A percentile compares a stretch with the other conserved stretches of the same genome.
Evolutionary conservation across 805 yeast genomes (phyloP).

Genomic region (Millerozyma acaciae): DNA sequence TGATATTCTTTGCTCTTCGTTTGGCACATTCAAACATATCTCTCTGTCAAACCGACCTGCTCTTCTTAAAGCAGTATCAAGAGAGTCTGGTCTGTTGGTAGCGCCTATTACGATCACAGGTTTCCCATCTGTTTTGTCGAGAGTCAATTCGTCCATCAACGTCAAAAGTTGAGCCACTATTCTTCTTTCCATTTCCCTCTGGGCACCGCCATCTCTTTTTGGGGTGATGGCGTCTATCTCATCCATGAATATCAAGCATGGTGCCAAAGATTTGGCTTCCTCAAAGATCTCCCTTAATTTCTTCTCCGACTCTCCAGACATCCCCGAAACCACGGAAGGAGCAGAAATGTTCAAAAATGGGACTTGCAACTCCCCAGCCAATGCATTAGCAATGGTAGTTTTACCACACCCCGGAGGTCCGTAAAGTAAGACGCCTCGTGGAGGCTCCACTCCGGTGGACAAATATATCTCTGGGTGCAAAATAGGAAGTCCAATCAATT

Average conservation of each 20-base stretch:
- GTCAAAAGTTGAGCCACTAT: slow-evolving; percentile 94
- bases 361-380: slow-evolving; percentile 91
- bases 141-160: slow-evolving; percentile 85
- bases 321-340: slow-evolving; percentile 94
- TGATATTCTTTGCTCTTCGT: slow-evolving; percentile 72
- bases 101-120: slow-evolving; percentile 96
- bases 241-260: slow-evolving; percentile 89
- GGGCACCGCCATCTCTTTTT: slow-evolving; percentile 91
- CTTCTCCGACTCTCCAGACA: slow-evolving; percentile 99
- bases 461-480: slow-evolving; percentile 87
- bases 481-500: slow-evolving; percentile 86
- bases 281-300: slow-evolving; percentile 89
- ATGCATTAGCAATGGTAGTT: slow-evolving; percentile 91
- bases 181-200: slow-evolving; percentile 95
- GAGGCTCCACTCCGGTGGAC: slow-evolving; percentile 91
- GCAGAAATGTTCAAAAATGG: slow-evolving; percentile 91
- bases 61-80: slow-evolving; percentile 91
- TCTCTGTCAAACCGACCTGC: slow-evolving; percentile 97
- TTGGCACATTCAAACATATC: slow-evolving; percentile 91
- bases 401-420: slow-evolving; percentile 99
- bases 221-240: slow-evolving; percentile 99
- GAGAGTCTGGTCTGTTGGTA: slow-evolving; percentile 91
- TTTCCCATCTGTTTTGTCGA: slow-evolving; percentile 85
- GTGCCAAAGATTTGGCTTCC: slow-evolving; percentile 86
- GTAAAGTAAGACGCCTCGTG: slow-evolving; percentile 87